Evolutionary conservation across 2,329 filamentous ascomycete species (phyloP), one percentile per base, ranked within the genome.

Genomic region (Sclerotinia minor): DNA sequence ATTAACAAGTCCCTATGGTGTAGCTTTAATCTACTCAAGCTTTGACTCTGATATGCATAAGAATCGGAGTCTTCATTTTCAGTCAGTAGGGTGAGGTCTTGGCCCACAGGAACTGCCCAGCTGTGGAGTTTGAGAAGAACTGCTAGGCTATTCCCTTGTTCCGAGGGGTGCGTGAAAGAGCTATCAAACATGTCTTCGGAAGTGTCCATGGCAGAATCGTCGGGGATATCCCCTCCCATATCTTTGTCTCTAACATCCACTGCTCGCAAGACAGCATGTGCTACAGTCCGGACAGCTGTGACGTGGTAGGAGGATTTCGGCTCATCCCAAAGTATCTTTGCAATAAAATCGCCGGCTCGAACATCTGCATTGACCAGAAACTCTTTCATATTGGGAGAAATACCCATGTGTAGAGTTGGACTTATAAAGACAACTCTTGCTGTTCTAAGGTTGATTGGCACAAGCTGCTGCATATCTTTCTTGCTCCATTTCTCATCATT

Each of bases 1-100:
- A 61, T 50, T 15, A 61, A 50, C 8, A 45, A 45, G 15, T 61
- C 59, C 9, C 45, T 29, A 50, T 61, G 59, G 19, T 61, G 59
- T 19, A 61, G 29, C 15, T 38, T 38, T 38, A 61, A 38, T 26
- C 35, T 15, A 19, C 15, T 29, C 29, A 35, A n/a, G 6, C 13
- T 17, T n/a, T 35, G 13, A 8, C 17, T 57, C n/a, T 9, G 54
- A 3, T 41, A 5, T 57, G 35, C 15, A 15, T 24, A 24, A 4
- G 41, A 35, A 57, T 57, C 54, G 6, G 54, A 57, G 8, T 21
- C 13, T 60, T 45, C 17, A 9, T 26, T 26, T 19, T 13, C 8
- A 2, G 44, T 50, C 4, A 61, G 45, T 5, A 61, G 45, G 3
- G 29, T 49, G 1, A 61, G 44, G 3, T 49, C 44, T 38, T 24